These are phyloP conservation scores for Exsudoporus frostii DNA, from an alignment of 768 basidiomycete species.

Conservation along the genomic window DNA sequence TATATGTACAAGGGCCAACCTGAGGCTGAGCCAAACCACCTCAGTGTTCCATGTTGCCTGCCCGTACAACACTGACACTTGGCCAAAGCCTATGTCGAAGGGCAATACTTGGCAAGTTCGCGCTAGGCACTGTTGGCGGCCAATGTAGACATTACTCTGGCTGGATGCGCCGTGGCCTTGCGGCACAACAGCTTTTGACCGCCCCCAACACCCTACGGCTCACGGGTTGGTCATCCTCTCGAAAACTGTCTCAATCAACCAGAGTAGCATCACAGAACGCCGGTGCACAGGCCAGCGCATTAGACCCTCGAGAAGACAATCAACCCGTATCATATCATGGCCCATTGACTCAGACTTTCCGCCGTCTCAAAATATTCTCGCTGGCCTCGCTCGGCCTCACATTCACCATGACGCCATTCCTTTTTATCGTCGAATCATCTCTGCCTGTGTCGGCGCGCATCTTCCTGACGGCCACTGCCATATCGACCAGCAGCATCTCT, in stretches of 20 bases:
- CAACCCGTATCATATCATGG: constrained; percentile 54
- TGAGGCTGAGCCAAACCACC: not conserved
- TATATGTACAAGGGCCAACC: not conserved
- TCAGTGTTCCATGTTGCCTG: constrained; percentile 3
- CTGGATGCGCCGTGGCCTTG: not conserved
- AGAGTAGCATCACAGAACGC: not conserved
- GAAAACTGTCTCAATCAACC: constrained; percentile 14
- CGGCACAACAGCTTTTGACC: not conserved
- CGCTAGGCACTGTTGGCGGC: not conserved
- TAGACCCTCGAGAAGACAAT: constrained; percentile 3
- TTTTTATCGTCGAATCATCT: constrained; percentile 76
- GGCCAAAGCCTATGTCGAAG: constrained; percentile 16
- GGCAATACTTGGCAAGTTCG: constrained; percentile 5
- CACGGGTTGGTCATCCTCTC: not conserved
- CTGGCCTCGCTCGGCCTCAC: constrained; percentile 73
- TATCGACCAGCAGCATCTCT: constrained; percentile 70
- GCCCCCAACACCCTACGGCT: not conserved
- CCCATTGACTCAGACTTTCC: constrained; percentile 70
- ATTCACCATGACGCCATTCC: constrained; percentile 67
- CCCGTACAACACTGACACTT: constrained; percentile 5
- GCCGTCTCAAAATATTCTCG: constrained; percentile 79
- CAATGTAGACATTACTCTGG: constrained; percentile 8
- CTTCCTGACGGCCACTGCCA: constrained; percentile 64
- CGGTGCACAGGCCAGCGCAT: not conserved
- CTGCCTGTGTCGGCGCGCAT: constrained; percentile 68